These are phyloP conservation scores for Trichoderma gamsii DNA, from an alignment of 495 filamentous ascomycete genomes.

Conservation along the genomic window DNA sequence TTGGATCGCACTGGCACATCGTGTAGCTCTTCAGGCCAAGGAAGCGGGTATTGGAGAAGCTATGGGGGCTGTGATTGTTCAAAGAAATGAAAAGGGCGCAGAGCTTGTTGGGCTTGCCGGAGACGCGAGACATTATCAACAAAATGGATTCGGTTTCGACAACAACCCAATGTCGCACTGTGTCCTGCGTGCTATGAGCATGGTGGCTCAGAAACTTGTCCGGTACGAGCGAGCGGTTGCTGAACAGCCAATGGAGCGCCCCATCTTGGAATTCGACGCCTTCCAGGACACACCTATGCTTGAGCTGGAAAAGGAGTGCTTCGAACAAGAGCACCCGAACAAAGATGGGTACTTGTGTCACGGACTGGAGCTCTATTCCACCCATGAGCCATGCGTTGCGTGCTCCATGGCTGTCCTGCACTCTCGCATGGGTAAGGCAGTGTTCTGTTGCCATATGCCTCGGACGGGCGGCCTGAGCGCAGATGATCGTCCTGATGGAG, in stretches of 20 bases:
- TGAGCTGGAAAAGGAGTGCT: constrained; percentile 36
- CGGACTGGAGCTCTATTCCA: constrained; percentile 82
- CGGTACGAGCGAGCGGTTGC: constrained; percentile 34
- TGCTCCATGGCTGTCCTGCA: constrained; percentile 94
- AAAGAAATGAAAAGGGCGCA: constrained; percentile 39
- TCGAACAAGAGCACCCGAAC: constrained; percentile 38
- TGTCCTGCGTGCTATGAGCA: constrained; percentile 77
- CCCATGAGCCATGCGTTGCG: constrained; percentile 92
- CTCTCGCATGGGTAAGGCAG: constrained; percentile 74
- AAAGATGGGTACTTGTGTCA: constrained; percentile 88
- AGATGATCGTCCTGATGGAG: constrained; percentile 39
- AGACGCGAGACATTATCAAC: constrained; percentile 64
- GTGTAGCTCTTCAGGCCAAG: constrained; percentile 53
- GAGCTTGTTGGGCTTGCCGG: constrained; percentile 65
- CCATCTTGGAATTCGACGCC: constrained; percentile 39
- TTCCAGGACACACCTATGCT: constrained; percentile 41
- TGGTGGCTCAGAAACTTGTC: constrained; percentile 70
- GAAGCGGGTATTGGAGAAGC: constrained; percentile 55
- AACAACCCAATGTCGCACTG: constrained; percentile 79
- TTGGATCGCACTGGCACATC: constrained; percentile 64
- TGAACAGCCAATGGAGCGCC: constrained; percentile 17
- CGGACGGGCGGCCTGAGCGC: constrained; percentile 52
- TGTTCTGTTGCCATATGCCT: constrained; percentile 65
- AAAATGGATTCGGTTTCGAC: constrained; percentile 32
- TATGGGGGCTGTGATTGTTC: constrained; percentile 79